Evolutionary conservation across 192 early-diverging fungal genomes (phyloP).

Genomic region (Backusella luteola): DNA sequence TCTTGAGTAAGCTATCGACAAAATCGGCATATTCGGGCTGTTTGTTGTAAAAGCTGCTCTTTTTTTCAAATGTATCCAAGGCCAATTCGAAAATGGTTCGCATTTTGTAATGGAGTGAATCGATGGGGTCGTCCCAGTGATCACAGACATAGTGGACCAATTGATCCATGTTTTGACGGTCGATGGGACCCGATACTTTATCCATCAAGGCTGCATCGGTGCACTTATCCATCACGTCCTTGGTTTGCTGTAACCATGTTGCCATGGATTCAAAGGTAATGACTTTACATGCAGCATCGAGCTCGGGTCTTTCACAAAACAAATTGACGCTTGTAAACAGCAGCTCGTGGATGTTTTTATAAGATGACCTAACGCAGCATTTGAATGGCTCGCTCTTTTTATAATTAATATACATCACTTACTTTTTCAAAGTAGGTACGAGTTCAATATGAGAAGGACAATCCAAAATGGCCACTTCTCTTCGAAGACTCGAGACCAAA

Average conservation of each 20-base stretch:
- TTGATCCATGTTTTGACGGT: conserved; percentile 45
- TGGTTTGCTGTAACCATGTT: conserved; percentile 63
- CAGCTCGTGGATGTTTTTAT: conserved; percentile 49
- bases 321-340: conserved; percentile 60
- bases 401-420: not conserved
- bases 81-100: conserved; percentile 68
- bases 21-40: conserved; percentile 42
- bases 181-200: conserved; percentile 25
- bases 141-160: conserved; percentile 74
- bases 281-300: conserved; percentile 65
- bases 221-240: conserved; percentile 35
- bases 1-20: conserved; percentile 57
- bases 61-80: conserved; percentile 58
- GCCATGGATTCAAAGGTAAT: conserved; percentile 76
- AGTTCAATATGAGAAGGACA: not conserved
- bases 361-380: not conserved
- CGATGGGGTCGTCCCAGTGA: conserved; percentile 87
- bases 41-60: conserved; percentile 19
- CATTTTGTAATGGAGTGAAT: conserved; percentile 75
- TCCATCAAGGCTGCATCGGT: conserved; percentile 12
- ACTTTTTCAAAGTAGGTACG: conserved; percentile 13
- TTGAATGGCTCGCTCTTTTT: not conserved
- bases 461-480: conserved; percentile 34
- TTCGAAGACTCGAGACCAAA: conserved; percentile 43
- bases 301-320: conserved; percentile 60